Evolutionary conservation across 805 yeast species (phyloP), one percentile per base, ranked within the genome.

Genomic region (Starmera quercuum): DNA sequence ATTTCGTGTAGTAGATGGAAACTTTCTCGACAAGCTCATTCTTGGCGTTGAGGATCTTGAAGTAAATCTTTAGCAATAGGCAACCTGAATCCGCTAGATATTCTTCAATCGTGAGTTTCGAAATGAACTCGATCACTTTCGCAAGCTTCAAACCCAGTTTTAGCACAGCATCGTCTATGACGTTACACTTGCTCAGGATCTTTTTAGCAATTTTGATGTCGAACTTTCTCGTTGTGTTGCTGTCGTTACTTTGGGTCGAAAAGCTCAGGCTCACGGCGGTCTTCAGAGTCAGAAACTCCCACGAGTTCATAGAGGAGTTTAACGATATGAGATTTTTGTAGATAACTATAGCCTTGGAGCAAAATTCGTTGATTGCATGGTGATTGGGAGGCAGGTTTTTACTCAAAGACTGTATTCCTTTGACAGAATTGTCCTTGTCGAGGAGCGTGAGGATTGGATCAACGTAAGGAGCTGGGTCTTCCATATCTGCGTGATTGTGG

Each of bases 1-100:
- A 78, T 47, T 75, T 75, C 46, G 79, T 76, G 51, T 79, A 78
- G 10, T 75, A 64, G 9, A 75, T 68, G 2, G 78, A 68, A 12
- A 79, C 58, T 34, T 68, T 64, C 33, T 75, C 77, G 6, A 68
- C 63, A 20, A 78, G 51, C 14, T 64, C 59, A 39, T 70, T 72
- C 40, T 72, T 70, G 31, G 78, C 48, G 44, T 66, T 68, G 33
- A 77, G 63, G 24, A 62, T 62, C 35, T 51, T 45, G 39, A 49
- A 51, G 34, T 51, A 51, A 5, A 51, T 37, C 24, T 50, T 51
- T 20, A 51, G 24, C 18, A 51, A 20, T 7, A 51, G 30, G 5
- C 45, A 36, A 1, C 54, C 54, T 6, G 48, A 45, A 24, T 45
- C 47, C 6, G 49, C 42, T 25, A 47, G 39, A 34, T 46, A 41